These are phyloP conservation scores for Hebeloma cylindrosporum DNA, from an alignment of 768 basidiomycete genomes.

Conservation along the genomic window DNA sequence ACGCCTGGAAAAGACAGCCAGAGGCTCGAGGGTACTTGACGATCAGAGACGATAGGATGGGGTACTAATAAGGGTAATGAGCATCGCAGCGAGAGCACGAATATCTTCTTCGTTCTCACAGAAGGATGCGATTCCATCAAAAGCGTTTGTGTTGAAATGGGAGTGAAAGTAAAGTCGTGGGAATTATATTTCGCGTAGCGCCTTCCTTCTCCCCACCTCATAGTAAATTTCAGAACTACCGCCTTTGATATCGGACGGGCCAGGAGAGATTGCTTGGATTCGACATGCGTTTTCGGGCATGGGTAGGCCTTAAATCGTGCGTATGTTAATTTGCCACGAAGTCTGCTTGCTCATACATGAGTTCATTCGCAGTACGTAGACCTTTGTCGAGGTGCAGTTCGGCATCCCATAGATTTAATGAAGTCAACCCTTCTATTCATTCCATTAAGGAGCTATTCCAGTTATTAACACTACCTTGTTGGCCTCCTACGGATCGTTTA, in stretches of 20 bases:
- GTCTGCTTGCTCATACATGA: no score
- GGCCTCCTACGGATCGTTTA: no score
- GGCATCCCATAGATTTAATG: not conserved
- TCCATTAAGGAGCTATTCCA: no score
- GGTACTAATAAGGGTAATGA: slow-evolving; percentile 36
- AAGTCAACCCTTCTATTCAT: not conserved
- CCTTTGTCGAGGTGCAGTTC: not conserved
- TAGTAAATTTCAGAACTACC: no score
- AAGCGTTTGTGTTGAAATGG: not conserved
- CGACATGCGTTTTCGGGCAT: no score
- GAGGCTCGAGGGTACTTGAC: slow-evolving; percentile 63
- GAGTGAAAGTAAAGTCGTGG: not conserved
- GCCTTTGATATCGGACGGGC: no score
- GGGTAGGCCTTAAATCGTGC: no score
- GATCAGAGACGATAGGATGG: slow-evolving; percentile 45
- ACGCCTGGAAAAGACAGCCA: slow-evolving; percentile 68
- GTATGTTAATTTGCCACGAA: no score
- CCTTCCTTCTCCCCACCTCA: slow-evolving; percentile 2
- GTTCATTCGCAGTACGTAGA: no score
- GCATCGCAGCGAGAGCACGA: not conserved
- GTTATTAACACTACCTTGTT: no score
- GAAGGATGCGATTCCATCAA: slow-evolving; percentile 32
- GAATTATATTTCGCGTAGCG: not conserved
- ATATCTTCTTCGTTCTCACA: slow-evolving; percentile 13
- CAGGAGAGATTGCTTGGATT: no score